These are phyloP conservation scores for Apiosordaria backusii DNA, from an alignment of 495 filamentous ascomycete species.

Conservation along the genomic window DNA sequence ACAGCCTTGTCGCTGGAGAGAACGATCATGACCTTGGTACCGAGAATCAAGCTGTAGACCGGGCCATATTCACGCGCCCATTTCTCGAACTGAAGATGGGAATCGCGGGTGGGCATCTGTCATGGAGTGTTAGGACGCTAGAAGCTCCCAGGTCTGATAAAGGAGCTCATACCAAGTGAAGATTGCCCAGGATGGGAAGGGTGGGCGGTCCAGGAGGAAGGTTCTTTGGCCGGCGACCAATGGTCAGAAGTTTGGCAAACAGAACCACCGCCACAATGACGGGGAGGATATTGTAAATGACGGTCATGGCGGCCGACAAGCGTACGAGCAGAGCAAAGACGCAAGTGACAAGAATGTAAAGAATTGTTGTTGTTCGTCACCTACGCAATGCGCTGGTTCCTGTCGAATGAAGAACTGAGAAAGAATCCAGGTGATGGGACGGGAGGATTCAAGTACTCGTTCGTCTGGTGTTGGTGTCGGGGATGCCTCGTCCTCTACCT, in stretches of 20 bases:
- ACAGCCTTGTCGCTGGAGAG: constrained; percentile 35
- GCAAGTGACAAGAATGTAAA: background rate
- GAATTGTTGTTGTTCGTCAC: background rate
- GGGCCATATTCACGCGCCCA: constrained; percentile 41
- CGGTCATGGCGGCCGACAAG: constrained; percentile 19
- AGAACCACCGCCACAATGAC: constrained; percentile 25
- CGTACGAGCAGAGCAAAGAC: background rate
- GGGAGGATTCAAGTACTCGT: constrained; percentile 19
- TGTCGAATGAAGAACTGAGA: constrained; percentile 1
- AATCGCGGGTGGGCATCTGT: constrained; percentile 31
- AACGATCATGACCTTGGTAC: constrained; percentile 36
- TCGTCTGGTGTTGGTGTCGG: background rate
- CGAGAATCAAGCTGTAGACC: constrained; percentile 40
- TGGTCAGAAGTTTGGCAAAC: constrained; percentile 27
- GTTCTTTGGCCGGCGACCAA: constrained; percentile 30
- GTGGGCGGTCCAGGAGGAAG: constrained; percentile 36
- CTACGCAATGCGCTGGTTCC: background rate
- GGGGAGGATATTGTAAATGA: constrained; percentile 22
- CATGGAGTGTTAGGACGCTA: background rate
- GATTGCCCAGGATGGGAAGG: constrained; percentile 35
- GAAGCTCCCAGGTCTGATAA: background rate
- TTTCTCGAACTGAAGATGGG: constrained; percentile 37
- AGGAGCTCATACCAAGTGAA: constrained; percentile 27
- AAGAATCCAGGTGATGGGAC: constrained; percentile 1
- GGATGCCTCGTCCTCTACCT: background rate